A percentile compares a stretch with the other conserved stretches of the same genome.
Evolutionary conservation across 768 basidiomycete species (phyloP).

Genomic region (Panellus pusillus): DNA sequence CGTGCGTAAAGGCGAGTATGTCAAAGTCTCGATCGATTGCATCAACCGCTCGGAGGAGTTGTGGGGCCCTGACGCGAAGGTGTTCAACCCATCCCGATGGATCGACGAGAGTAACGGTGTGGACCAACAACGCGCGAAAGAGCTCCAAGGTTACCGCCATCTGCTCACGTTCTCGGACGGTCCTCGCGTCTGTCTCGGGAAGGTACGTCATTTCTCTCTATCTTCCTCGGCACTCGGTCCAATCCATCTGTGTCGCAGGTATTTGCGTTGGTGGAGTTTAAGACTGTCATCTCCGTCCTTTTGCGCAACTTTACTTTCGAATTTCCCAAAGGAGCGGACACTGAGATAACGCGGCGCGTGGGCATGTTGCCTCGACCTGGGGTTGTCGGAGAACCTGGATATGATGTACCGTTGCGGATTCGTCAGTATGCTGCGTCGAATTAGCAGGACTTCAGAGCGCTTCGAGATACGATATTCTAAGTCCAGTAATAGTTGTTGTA

Average conservation of each 20-base stretch:
- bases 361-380: too few species aligned
- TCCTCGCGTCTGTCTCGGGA: slow-evolving; percentile 35
- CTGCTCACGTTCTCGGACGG: slow-evolving; percentile 39
- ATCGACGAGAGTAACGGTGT: neutral
- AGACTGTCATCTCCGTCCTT: slow-evolving; percentile 42
- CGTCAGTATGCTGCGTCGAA: too few species aligned
- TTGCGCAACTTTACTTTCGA: slow-evolving; percentile 43
- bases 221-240: neutral
- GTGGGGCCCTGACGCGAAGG: slow-evolving; percentile 45
- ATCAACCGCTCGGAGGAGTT: slow-evolving; percentile 40
- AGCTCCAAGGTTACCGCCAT: slow-evolving; percentile 35
- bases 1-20: slow-evolving; percentile 38
- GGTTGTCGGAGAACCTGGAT: too few species aligned
- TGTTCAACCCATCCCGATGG: slow-evolving; percentile 46
- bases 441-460: too few species aligned
- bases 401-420: too few species aligned
- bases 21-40: slow-evolving; percentile 36
- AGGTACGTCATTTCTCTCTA: slow-evolving; percentile 8
- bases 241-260: neutral
- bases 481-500: too few species aligned
- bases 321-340: slow-evolving; percentile 35
- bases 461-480: too few species aligned
- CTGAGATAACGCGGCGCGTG: slow-evolving; percentile 21
- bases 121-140: slow-evolving; percentile 22
- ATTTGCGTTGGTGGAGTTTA: slow-evolving; percentile 37